A percentile compares a stretch with the other conserved stretches of the same genome.
phyloP scores from a whole-genome alignment of 1,139 yeast genomes.

The Magnusiomyces suaveolens region DNA sequence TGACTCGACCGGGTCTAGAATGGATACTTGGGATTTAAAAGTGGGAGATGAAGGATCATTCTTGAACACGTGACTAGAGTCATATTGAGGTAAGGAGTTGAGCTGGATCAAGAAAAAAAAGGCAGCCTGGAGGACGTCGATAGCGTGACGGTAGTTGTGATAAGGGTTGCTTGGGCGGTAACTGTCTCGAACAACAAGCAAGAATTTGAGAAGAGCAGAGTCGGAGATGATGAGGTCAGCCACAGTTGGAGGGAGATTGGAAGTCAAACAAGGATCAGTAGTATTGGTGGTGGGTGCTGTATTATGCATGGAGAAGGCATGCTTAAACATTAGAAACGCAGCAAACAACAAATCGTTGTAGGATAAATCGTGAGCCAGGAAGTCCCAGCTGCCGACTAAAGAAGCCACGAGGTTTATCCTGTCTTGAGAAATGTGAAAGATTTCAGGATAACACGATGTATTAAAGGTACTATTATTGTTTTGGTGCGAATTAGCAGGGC shows the following conservation, averaged over 20 bases:
- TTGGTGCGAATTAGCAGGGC: background rate
- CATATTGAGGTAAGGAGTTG: constrained; percentile 36
- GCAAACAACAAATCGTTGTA: constrained; percentile 60
- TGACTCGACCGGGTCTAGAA: constrained; percentile 37
- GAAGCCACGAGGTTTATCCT: constrained; percentile 2
- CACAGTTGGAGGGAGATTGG: constrained; percentile 16
- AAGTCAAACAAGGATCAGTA: constrained; percentile 9
- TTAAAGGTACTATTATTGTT: background rate
- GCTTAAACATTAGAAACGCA: constrained; percentile 46
- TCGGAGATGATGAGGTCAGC: constrained; percentile 30
- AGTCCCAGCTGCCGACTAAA: constrained; percentile 32
- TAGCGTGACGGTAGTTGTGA: constrained; percentile 92
- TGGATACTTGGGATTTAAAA: background rate
- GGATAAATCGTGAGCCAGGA: constrained; percentile 60
- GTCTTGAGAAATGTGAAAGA: constrained; percentile 8
- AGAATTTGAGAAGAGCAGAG: constrained; percentile 46
- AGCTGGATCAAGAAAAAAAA: constrained; percentile 51
- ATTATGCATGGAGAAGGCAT: constrained; percentile 34
- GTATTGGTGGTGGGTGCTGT: background rate
- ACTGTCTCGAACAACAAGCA: constrained; percentile 59
- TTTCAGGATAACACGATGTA: background rate
- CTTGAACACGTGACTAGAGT: background rate
- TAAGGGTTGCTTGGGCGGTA: constrained; percentile 81
- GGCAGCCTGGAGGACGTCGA: constrained; percentile 89
- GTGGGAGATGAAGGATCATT: background rate